A percentile compares a stretch with the other conserved stretches of the same genome.
These are phyloP conservation scores for Oryza australiensis DNA, from an alignment of 176 grass and related monocot species.

Conservation along the genomic window DNA sequence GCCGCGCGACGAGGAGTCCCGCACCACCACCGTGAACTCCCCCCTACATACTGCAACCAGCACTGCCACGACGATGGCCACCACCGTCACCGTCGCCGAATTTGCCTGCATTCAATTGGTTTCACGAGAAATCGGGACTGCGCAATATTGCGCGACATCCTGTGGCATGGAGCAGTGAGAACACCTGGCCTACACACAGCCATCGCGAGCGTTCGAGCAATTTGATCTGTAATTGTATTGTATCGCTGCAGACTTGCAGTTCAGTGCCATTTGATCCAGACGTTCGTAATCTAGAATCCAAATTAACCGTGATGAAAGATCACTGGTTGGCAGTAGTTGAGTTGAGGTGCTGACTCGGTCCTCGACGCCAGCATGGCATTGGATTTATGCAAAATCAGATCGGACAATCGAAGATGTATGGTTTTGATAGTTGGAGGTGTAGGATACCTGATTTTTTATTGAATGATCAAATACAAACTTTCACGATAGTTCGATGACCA, in stretches of 20 bases:
- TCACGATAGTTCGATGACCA: too few species aligned
- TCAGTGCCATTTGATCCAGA: neutral
- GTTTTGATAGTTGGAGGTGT: too few species aligned
- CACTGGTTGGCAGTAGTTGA: neutral
- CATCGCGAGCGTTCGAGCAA: too few species aligned
- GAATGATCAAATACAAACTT: too few species aligned
- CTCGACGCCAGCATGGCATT: too few species aligned
- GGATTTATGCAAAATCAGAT: too few species aligned
- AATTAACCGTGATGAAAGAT: neutral
- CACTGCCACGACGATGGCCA: neutral
- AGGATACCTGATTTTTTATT: too few species aligned
- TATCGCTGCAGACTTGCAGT: neutral
- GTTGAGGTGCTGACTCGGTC: too few species aligned
- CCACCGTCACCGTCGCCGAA: neutral
- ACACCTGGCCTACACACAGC: too few species aligned
- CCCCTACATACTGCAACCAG: neutral
- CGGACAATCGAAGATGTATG: too few species aligned
- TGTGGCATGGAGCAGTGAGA: neutral
- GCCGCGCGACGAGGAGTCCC: conserved; percentile 53
- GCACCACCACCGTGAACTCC: conserved; percentile 86
- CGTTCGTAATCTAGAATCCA: neutral
- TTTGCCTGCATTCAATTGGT: conserved; percentile 74
- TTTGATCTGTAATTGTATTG: neutral
- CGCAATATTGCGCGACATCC: conserved; percentile 21
- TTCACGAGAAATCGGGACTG: conserved; percentile 78